A percentile compares a stretch with the other conserved stretches of the same genome.
phyloP scores from a whole-genome alignment of 1,284 basidiomycete species.

The Rhodotorula glutinis region DNA sequence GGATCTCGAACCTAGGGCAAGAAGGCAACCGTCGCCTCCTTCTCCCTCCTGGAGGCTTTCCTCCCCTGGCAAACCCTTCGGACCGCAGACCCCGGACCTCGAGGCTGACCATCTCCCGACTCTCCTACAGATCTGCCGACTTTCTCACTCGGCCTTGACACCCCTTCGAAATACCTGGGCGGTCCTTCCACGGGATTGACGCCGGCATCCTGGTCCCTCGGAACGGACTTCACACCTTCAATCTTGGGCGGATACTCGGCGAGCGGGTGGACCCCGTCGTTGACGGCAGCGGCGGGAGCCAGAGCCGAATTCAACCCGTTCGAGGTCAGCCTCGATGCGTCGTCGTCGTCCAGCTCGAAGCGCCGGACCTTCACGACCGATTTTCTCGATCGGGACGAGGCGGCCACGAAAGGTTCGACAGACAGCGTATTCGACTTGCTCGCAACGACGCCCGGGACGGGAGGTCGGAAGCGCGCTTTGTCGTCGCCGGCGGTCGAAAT shows the following conservation, averaged over 20 bases:
- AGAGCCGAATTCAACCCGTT: constrained; percentile 26
- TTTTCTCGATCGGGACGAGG: not conserved
- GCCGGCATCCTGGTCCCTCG: constrained; percentile 6
- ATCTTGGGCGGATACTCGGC: constrained; percentile 14
- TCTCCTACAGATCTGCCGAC: constrained; percentile 6
- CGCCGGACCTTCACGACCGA: constrained; percentile 3
- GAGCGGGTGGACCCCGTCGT: constrained; percentile 19
- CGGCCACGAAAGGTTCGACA: not conserved
- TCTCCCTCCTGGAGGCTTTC: too few species aligned
- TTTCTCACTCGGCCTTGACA: constrained; percentile 25
- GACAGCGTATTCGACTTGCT: constrained; percentile 8
- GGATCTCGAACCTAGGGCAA: too few species aligned
- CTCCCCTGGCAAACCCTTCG: too few species aligned
- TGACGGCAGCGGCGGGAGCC: not conserved
- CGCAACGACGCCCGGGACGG: not conserved
- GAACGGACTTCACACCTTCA: constrained; percentile 21
- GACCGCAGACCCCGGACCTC: too few species aligned
- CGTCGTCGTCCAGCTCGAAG: not conserved
- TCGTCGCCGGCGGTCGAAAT: constrained; percentile 21
- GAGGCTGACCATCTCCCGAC: not conserved
- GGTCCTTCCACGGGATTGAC: not conserved
- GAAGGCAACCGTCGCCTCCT: too few species aligned
- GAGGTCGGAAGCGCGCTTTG: constrained; percentile 17
- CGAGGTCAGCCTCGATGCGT: constrained; percentile 18
- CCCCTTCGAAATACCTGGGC: constrained; percentile 14